Base-by-base conservation (phyloP, 495 filamentous ascomycete species). In the Rhypophila decipiens region DNA sequence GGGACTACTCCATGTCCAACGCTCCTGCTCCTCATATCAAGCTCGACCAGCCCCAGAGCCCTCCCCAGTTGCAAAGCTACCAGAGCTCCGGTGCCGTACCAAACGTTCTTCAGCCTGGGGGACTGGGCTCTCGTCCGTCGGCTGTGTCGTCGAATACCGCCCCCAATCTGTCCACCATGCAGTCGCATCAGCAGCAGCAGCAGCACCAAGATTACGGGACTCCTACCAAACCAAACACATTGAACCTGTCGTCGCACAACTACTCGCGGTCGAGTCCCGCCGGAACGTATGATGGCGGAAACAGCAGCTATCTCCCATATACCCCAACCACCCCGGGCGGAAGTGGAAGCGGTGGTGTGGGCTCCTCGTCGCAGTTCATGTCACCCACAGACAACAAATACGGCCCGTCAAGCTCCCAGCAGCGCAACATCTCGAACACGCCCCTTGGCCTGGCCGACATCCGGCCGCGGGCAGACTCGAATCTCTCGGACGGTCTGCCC, bases 391-490 rank as follows among this genome's bases (percentile, higher is more conserved):
- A 77, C 34, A 58, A 74, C 48, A 86, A 77, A 57, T 88, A 84
- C 64, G 71, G 60, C 45, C 76, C 82, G 19, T 79, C 86, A n/a
- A 84, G 78, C 34, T n/a, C n/a, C n/a, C 77, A 80, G 5, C 82
- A 84, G 54, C 85, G 87, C 33, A 82, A 82, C 21, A 73, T 86
- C 34, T 84, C 83, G 33, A 87, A 91, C 59, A 94, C 89, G 4
- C 90, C 90, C 3, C 75, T 96, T 18, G 90, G 87, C 5, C 75
- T 96, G n/a, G 83, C 86, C 35, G 89, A 96, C 63, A 95, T 96
- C 60, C 76, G 90, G 37, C 85, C 87, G 2, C 72, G 86, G 18
- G 83, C 81, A 29, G 86, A 94, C 51, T 86, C 84, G 37, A 76
- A 79, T 50, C 71, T 90, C 39, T 77, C 76, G n/a, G 88, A 93